Base-by-base conservation (phyloP, 2,329 filamentous ascomycete genomes). In the Phoma sp. region DNA sequence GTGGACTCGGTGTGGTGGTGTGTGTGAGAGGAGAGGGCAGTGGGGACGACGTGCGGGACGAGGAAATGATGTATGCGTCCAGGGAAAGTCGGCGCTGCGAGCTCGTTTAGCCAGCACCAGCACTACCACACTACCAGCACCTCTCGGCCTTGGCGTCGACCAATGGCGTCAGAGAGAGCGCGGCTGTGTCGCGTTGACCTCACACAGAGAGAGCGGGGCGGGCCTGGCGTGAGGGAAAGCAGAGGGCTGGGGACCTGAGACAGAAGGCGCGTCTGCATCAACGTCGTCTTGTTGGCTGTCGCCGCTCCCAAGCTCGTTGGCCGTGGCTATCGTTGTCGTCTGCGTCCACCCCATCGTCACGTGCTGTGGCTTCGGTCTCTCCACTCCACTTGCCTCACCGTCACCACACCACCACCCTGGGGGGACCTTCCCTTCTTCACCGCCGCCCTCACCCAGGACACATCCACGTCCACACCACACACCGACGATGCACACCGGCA, bases 401-500 rank as follows among this genome's bases (percentile, higher is more conserved):
- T 25, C 37, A 24, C 22, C 22, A 24, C 22, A 24, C 22, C 22
- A 24, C 2, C 22, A 4, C 4, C 22, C 22, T 24, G 22, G 22
- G 22, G 17, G 17, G 17, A 17, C 17, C 17, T 17, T 17, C 17
- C 17, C 10, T 25, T 27, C 38, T 22, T 12, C 43, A 37, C 19
- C 32, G 9, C 36, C 24, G 25, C 32, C 43, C 29, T 31, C 47
- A 38, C 38, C 37, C 33, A n/a, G 27, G 29, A 5, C 43, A 33
- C 17, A 27, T 27, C 37, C 8, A 22, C 9, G 33, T 33, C 44
- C n/a, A 36, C 44, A 41, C 55, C 40, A n/a, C 50, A 43, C 46
- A n/a, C 24, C 25, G 29, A 37, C 46, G 17, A 86, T 87, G 81
- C 85, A 82, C 69, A 75, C 77, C 22, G 79, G 82, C 2, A 72